phyloP scores from a whole-genome alignment of 495 filamentous ascomycete genomes.

The Darksidea phi region DNA sequence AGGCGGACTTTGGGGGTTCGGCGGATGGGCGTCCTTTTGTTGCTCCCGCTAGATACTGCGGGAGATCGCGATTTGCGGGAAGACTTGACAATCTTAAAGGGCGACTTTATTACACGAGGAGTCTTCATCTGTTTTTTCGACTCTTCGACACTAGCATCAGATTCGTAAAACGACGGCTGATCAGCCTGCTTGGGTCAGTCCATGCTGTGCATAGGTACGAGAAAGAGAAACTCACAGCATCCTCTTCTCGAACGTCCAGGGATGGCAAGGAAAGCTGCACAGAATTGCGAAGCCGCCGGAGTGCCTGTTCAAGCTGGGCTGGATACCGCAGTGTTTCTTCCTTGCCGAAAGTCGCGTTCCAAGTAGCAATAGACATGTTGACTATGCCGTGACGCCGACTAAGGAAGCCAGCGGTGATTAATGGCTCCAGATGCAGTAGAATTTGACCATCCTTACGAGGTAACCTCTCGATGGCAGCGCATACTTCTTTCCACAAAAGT shows the following conservation, averaged over 20 bases:
- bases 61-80: conserved; percentile 9
- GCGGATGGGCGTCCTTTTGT: conserved; percentile 14
- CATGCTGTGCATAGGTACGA: conserved; percentile 53
- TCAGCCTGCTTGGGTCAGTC: conserved; percentile 42
- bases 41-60: neutral
- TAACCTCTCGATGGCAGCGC: conserved; percentile 33
- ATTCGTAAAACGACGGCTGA: conserved; percentile 25
- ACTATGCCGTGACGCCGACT: conserved; percentile 54
- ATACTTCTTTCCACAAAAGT: conserved; percentile 36
- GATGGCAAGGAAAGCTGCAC: conserved; percentile 51
- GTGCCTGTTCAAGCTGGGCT: conserved; percentile 46
- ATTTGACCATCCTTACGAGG: conserved; percentile 45
- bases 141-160: conserved; percentile 5
- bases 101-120: conserved; percentile 14
- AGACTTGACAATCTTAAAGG: conserved; percentile 9
- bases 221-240: conserved; percentile 39
- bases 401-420: conserved; percentile 59
- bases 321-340: conserved; percentile 51
- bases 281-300: conserved; percentile 49
- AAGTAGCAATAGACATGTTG: conserved; percentile 56
- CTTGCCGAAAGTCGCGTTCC: conserved; percentile 58
- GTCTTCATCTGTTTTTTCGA: neutral
- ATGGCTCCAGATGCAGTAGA: conserved; percentile 50
- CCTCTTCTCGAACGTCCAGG: conserved; percentile 46
- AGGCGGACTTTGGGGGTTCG: conserved; percentile 25